phyloP scores from a whole-genome alignment of 306 rosid genomes.

The Medicago lupulina region DNA sequence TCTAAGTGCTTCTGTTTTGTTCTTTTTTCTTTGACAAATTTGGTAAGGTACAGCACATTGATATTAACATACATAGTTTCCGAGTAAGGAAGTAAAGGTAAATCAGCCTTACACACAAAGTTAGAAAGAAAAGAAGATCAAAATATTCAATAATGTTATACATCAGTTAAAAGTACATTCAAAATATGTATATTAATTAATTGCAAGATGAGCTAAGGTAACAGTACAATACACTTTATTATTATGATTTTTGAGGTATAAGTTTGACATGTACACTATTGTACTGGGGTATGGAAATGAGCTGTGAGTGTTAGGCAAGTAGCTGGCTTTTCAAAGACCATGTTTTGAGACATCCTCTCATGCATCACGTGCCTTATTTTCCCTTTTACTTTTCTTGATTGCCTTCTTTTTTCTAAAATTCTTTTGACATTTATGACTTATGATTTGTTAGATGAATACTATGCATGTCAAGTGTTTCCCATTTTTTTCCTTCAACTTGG shows the following conservation, averaged over 20 bases:
- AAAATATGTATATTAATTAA: conserved; percentile 28
- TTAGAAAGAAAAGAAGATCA: conserved; percentile 20
- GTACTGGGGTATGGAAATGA: conserved; percentile 53
- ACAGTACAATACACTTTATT: neutral
- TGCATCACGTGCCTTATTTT: conserved; percentile 55
- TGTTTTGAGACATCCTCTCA: conserved; percentile 47
- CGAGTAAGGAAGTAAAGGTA: conserved; percentile 53
- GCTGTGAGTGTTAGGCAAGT: conserved; percentile 69
- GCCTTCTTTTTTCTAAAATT: conserved; percentile 30
- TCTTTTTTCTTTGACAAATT: conserved; percentile 49
- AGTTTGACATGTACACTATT: conserved; percentile 25
- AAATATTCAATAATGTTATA: conserved; percentile 15
- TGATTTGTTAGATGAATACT: conserved; percentile 35
- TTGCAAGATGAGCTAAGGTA: conserved; percentile 33
- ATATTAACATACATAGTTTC: conserved; percentile 46
- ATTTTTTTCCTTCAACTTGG: conserved; percentile 32
- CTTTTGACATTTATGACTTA: conserved; percentile 42
- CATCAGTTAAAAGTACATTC: conserved; percentile 36
- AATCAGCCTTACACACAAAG: conserved; percentile 48
- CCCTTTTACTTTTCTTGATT: conserved; percentile 25
- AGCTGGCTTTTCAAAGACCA: conserved; percentile 66
- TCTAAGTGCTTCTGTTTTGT: conserved; percentile 49
- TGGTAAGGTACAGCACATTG: conserved; percentile 51
- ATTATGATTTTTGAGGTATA: conserved; percentile 29
- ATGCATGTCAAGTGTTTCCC: conserved; percentile 35